A percentile compares a stretch with the other conserved stretches of the same genome.
Evolutionary conservation across 768 basidiomycete species (phyloP).

Genomic region (Trametes cinnabarina): DNA sequence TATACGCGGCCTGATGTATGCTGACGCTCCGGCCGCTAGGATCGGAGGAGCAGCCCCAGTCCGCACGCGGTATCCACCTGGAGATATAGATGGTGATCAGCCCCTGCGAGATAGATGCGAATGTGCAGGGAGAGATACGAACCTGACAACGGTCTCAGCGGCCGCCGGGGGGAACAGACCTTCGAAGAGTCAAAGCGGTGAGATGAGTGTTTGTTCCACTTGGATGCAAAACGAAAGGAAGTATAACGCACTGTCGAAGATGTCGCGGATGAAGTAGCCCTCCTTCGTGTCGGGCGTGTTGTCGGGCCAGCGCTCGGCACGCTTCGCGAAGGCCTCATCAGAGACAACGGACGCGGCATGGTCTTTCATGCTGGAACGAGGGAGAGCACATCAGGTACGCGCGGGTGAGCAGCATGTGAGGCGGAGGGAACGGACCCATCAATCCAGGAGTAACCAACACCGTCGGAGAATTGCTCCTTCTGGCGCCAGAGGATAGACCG

Average conservation of each 20-base stretch:
- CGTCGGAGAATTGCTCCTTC: constrained; percentile 99
- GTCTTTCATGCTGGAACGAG: constrained; percentile 71
- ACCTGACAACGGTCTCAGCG: constrained; percentile 89
- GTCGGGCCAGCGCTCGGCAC: constrained; percentile 70
- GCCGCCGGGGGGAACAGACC: constrained; percentile 85
- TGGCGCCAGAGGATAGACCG: constrained; percentile 95
- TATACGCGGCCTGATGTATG: constrained; percentile 93
- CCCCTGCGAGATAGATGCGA: background rate
- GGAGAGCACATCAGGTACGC: background rate
- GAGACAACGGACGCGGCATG: constrained; percentile 73
- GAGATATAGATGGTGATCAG: constrained; percentile 6
- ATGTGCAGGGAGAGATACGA: constrained; percentile 25
- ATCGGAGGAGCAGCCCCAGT: constrained; percentile 95
- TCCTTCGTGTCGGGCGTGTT: constrained; percentile 95
- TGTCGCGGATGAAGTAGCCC: constrained; percentile 88
- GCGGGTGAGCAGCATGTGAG: background rate
- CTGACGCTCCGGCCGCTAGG: constrained; percentile 94
- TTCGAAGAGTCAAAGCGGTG: constrained; percentile 10
- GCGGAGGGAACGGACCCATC: constrained; percentile 61
- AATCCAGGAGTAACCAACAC: constrained; percentile 98
- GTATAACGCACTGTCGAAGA: constrained; percentile 69
- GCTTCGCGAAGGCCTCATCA: constrained; percentile 76
- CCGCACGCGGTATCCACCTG: constrained; percentile 91
- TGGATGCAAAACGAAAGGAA: background rate
- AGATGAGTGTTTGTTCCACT: background rate